Percentiles rank a stretch among this genome's conserved stretches.
Evolutionary conservation across 2,329 filamentous ascomycete genomes (phyloP).

Genomic region (Teratosphaeria nubilosa): DNA sequence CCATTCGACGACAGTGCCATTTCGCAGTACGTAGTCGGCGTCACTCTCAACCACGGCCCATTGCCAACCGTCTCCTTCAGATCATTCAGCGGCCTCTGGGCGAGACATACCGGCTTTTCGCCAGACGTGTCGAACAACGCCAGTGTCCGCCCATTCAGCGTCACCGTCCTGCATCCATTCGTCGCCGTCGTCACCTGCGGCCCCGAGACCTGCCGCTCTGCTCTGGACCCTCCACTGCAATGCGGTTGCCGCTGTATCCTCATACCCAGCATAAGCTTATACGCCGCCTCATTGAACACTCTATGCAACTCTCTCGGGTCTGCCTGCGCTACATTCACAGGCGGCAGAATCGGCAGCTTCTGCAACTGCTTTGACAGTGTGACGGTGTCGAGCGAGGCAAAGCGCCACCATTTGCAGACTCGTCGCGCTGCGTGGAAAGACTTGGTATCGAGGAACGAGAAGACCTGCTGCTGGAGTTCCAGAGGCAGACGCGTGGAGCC

Average conservation of each 20-base stretch:
- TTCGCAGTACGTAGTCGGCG: constrained; percentile 19
- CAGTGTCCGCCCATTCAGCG: constrained; percentile 21
- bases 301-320: constrained; percentile 14
- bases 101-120: constrained; percentile 8
- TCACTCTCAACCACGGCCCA: constrained; percentile 24
- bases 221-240: constrained; percentile 7
- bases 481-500: constrained; percentile 20
- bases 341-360: constrained; percentile 20
- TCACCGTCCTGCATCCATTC: constrained; percentile 17
- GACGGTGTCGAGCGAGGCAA: constrained; percentile 20
- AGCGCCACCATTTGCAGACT: constrained; percentile 25
- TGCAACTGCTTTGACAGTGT: constrained; percentile 21
- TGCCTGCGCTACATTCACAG: constrained; percentile 11
- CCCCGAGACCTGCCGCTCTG: constrained; percentile 9
- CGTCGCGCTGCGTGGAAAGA: constrained; percentile 23
- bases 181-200: constrained; percentile 15
- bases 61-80: constrained; percentile 23
- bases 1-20: constrained; percentile 24
- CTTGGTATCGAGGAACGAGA: constrained; percentile 21
- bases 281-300: constrained; percentile 22
- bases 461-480: constrained; percentile 26
- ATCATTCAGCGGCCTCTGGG: constrained; percentile 21
- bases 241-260: constrained; percentile 13
- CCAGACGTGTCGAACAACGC: constrained; percentile 20
- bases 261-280: constrained; percentile 23